phyloP scores from a whole-genome alignment of 345 rosid species.

The Sonneratia caseolaris region DNA sequence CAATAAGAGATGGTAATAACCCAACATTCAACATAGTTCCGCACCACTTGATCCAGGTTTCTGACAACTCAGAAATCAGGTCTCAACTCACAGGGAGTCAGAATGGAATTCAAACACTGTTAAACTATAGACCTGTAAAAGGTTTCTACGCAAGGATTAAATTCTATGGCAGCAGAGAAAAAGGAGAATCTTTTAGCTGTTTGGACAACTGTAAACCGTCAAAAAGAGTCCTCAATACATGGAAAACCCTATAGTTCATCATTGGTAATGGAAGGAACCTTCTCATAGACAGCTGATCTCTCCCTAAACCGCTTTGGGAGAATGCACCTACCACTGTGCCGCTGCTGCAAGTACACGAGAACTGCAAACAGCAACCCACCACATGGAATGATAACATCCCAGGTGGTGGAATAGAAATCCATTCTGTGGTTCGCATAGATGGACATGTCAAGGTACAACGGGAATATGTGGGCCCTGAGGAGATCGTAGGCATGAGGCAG shows the following conservation, averaged over 20 bases:
- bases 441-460: constrained; percentile 45
- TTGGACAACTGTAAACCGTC: neutral
- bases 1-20: neutral
- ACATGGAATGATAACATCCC: constrained; percentile 64
- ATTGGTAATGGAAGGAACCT: constrained; percentile 29
- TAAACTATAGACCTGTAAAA: neutral
- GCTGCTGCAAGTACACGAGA: constrained; percentile 65
- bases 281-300: constrained; percentile 41
- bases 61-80: neutral
- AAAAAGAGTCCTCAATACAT: neutral
- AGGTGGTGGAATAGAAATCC: constrained; percentile 73
- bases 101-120: neutral
- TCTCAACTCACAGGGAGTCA: neutral
- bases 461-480: constrained; percentile 50
- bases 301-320: constrained; percentile 46
- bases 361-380: constrained; percentile 46
- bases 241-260: constrained; percentile 20
- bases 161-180: neutral
- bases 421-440: constrained; percentile 68
- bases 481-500: constrained; percentile 90
- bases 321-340: constrained; percentile 49
- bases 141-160: neutral
- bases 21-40: too few relatives aligned
- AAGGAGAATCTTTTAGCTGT: too few relatives aligned
- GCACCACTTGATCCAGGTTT: too few relatives aligned